Conservation (phyloP, 225 moss, liverwort and hornwort genomes). For the Bryum argenteum region DNA sequence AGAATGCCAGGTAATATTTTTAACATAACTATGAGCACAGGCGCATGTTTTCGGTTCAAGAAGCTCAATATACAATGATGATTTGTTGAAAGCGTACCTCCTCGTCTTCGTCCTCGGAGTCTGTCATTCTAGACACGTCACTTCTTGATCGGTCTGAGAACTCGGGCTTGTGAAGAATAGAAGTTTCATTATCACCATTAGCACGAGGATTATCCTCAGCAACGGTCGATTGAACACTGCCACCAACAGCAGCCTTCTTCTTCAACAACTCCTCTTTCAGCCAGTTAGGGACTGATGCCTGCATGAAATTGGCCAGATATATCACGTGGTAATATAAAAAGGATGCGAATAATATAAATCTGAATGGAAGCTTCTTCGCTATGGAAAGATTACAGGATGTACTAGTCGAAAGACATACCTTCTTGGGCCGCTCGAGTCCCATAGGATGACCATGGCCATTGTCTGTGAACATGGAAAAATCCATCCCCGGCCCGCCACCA, state of each 20-base stretch:
- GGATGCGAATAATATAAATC: constrained; percentile 17
- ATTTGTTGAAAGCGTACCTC: constrained; percentile 53
- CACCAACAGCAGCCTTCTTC: constrained; percentile 74
- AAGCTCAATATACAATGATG: not conserved
- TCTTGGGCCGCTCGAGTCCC: constrained; percentile 88
- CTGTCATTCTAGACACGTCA: constrained; percentile 85
- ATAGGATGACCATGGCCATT: constrained; percentile 79
- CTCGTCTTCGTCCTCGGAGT: constrained; percentile 89
- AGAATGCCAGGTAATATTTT: not conserved
- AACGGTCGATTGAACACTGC: constrained; percentile 53
- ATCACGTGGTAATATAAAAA: constrained; percentile 1
- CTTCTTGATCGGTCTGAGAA: constrained; percentile 75
- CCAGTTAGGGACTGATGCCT: constrained; percentile 99
- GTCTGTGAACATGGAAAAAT: constrained; percentile 75
- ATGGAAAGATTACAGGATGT: constrained; percentile 11
- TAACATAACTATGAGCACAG: not conserved
- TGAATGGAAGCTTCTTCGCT: not conserved
- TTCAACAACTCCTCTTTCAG: constrained; percentile 94
- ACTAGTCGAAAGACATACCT: constrained; percentile 54
- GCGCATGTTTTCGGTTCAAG: not conserved
- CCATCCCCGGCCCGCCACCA: constrained; percentile 77
- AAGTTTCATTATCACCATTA: constrained; percentile 66
- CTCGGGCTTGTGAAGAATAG: constrained; percentile 59
- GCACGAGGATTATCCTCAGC: constrained; percentile 68
- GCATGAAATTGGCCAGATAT: constrained; percentile 31